Conservation (phyloP, 1,284 basidiomycete genomes). For the Peniophora sp. region DNA sequence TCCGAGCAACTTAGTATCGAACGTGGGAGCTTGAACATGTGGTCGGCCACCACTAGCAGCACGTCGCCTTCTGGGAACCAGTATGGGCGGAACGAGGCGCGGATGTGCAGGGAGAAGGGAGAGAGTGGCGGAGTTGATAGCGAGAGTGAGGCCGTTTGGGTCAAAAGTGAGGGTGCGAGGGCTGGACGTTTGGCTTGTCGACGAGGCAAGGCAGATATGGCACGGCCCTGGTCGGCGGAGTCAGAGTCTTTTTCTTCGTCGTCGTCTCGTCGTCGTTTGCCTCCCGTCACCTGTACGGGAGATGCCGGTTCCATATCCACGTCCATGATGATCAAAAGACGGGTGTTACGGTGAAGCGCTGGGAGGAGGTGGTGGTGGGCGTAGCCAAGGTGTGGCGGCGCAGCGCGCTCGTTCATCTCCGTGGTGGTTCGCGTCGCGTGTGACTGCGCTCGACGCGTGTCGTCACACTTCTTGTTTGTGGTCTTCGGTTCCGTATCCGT, state of each 20-base stretch:
- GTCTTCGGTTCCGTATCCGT: too few species aligned
- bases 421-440: too few species aligned
- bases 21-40: slow-evolving; percentile 7
- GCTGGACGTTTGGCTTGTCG: neutral
- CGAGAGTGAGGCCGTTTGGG: neutral
- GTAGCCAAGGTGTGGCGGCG: neutral
- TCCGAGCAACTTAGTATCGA: slow-evolving; percentile 4
- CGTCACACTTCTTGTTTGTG: too few species aligned
- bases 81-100: slow-evolving; percentile 7
- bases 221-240: too few species aligned
- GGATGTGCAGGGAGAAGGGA: neutral
- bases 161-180: neutral
- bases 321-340: neutral
- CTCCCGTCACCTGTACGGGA: neutral
- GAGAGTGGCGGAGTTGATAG: neutral
- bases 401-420: too few species aligned
- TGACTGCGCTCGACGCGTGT: too few species aligned
- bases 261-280: neutral
- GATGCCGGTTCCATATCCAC: neutral
- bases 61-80: slow-evolving; percentile 9
- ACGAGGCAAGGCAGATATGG: neutral
- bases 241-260: neutral
- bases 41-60: slow-evolving; percentile 7
- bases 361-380: neutral
- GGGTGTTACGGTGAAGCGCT: too few species aligned